Evolutionary conservation across 768 basidiomycete genomes (phyloP), one percentile per base, ranked within the genome.

Genomic region (Lyophyllum decastes): DNA sequence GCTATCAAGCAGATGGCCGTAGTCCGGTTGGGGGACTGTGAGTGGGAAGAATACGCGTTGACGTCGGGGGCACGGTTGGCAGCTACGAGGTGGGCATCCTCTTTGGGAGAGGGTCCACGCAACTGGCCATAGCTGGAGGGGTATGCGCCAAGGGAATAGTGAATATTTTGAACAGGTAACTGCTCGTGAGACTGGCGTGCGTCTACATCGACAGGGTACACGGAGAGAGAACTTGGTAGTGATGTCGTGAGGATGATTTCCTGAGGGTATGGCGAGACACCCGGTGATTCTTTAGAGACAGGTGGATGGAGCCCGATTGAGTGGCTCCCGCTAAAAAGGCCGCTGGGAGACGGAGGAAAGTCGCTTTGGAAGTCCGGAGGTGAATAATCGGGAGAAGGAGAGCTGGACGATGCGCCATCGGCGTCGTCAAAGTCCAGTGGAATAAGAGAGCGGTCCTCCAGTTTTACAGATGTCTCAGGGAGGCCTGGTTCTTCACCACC

Each of bases 401-500:
- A 71, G 49, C 76, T 73, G 14, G 74, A 73, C 52, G 72, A 70
- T 16, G 70, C 67, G 8, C 65, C 65, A 45, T 79, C 78, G 9
- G 62, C 60, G 30, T 79, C 79, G 46, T 82, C 79, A 68, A 73
- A 76, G 19, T 80, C 80, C 41, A 80, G 70, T 1, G 82, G 67
- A 16, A 81, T 76, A 56, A 84, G 72, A 19, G 71, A 62, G 56
- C 68, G 73, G 45, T 86, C 83, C 64, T 89, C 86, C 10, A 80
- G 71, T 68, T 87, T 87, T 59, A 85, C 77, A 26, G 78, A 71
- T 3, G 72, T 73, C 45, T 85, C 84, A 26, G 74, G 76, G 62
- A 80, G 83, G 26, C 40, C 40, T 41, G 88, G 77, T 66, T 92
- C 90, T 62, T 92, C 90, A 48, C 88, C 89, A 54, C 90, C 90